These are phyloP conservation scores for Pontederia crassipes DNA, from an alignment of 176 grass and related monocot species.

Conservation along the genomic window DNA sequence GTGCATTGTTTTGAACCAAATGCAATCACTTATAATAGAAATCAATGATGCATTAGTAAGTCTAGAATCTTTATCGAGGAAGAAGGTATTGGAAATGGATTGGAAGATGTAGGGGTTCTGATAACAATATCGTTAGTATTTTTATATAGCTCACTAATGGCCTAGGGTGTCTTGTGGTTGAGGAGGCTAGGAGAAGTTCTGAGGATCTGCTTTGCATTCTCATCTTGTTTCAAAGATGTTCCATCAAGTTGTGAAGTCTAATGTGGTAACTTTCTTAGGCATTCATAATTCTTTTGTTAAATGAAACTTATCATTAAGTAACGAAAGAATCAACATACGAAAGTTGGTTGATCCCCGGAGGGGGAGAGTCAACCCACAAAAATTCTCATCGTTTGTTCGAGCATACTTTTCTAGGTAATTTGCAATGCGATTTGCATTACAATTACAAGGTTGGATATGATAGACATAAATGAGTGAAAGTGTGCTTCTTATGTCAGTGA, in stretches of 20 bases:
- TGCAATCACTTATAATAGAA: conserved; percentile 88
- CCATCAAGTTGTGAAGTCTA: conserved; percentile 83
- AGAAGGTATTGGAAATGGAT: conserved; percentile 27
- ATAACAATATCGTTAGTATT: conserved; percentile 42
- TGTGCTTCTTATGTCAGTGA: too few relatives aligned
- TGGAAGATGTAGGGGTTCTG: conserved; percentile 36
- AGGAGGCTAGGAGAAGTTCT: conserved; percentile 47
- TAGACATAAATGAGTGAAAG: too few relatives aligned
- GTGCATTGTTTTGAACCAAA: conserved; percentile 58
- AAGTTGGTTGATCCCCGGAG: too few relatives aligned
- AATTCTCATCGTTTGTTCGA: too few relatives aligned
- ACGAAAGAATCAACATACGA: conserved; percentile 27
- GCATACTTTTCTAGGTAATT: too few relatives aligned
- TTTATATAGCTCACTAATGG: conserved; percentile 22
- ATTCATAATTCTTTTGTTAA: conserved; percentile 64
- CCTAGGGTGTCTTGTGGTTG: conserved; percentile 2
- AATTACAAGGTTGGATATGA: too few relatives aligned
- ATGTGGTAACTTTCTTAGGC: conserved; percentile 93
- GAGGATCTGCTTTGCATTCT: conserved; percentile 88
- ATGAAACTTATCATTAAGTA: conserved; percentile 18
- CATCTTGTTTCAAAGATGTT: conserved; percentile 96
- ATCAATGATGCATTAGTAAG: conserved; percentile 92
- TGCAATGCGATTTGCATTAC: too few relatives aligned
- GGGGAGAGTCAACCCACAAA: too few relatives aligned
- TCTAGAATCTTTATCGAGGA: conserved; percentile 44